Base-by-base conservation (phyloP, 805 yeast genomes). In the Blastobotrys parvus region DNA sequence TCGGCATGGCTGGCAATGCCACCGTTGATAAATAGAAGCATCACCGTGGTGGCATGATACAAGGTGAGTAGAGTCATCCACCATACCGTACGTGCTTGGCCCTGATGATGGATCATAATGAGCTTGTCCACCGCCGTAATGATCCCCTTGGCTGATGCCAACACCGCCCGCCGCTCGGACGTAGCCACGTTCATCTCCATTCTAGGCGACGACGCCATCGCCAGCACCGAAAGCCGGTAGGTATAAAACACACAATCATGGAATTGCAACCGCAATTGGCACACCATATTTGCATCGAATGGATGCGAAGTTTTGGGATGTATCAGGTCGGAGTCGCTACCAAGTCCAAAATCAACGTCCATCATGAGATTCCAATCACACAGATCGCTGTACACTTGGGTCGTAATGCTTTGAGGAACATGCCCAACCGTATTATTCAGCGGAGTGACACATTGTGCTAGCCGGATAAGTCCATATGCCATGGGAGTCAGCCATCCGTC, bases 401-500 rank as follows among this genome's bases (percentile, higher is more conserved):
- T 23, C 7, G 38, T 25, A 35, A 44, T 41, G 15, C 35, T 45
- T 34, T 10, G 15, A 7, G 29, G 29, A 8, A 25, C 29, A 25
- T 8, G 10, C 7, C 11, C 29, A 11, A 11, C 7, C 7, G 7
- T 7, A 11, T 11, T 25, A 6, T 17, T 20, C 21, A 45, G 42
- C 20, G 48, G 53, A 17, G 41, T 39, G 11, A 45, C 33, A 33
- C 45, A 31, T 7, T n/a, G 33, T 1, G 46, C 56, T 35, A 46
- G 41, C 17, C 43, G 31, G 17, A 49, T 34, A 35, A 45, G 23
- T 19, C 49, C 61, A 65, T 34, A 54, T 32, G 35, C 46, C 39
- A 41, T 61, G 23, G 64, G 58, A 1, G 72, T 68, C 22, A 70
- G 42, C 80, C 81, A 75, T 35, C 65, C 73, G 51, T 73, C 77